Conservation (phyloP, 148 eudicot species). For the Fagopyrum tataricum region DNA sequence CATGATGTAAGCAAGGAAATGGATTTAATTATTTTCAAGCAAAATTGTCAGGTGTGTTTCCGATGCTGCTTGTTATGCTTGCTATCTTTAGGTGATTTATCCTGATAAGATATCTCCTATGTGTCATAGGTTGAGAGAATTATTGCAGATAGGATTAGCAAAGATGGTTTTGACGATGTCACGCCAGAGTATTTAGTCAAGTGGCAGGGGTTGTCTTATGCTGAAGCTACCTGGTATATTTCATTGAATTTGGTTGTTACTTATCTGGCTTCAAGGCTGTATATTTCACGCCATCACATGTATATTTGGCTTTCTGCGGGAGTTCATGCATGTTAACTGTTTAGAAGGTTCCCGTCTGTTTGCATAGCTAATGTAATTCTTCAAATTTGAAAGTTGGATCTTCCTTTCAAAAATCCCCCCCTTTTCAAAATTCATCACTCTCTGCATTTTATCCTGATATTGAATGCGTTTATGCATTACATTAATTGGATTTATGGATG, state of each 20-base stretch:
- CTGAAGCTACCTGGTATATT: conserved; percentile 96
- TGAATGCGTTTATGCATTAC: background rate
- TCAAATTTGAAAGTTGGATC: background rate
- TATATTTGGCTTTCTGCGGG: background rate
- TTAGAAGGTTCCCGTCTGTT: background rate
- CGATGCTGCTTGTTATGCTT: conserved; percentile 1
- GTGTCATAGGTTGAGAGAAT: conserved; percentile 64
- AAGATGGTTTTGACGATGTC: conserved; percentile 50
- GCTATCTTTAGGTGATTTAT: background rate
- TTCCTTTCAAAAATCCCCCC: background rate
- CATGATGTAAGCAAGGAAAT: conserved; percentile 99
- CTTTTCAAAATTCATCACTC: background rate
- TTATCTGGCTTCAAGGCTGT: background rate
- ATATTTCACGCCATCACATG: background rate
- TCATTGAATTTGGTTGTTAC: conserved; percentile 1
- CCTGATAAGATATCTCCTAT: conserved; percentile 9
- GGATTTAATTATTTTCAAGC: conserved; percentile 96
- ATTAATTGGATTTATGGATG: background rate
- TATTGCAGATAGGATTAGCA: conserved; percentile 67
- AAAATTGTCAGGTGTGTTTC: conserved; percentile 71
- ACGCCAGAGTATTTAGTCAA: conserved; percentile 85
- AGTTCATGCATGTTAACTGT: background rate
- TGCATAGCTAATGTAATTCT: background rate
- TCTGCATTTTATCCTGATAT: background rate
- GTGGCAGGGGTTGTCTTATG: conserved; percentile 98